phyloP scores from a whole-genome alignment of 1,284 basidiomycete species.

The Inonotus hispidus region DNA sequence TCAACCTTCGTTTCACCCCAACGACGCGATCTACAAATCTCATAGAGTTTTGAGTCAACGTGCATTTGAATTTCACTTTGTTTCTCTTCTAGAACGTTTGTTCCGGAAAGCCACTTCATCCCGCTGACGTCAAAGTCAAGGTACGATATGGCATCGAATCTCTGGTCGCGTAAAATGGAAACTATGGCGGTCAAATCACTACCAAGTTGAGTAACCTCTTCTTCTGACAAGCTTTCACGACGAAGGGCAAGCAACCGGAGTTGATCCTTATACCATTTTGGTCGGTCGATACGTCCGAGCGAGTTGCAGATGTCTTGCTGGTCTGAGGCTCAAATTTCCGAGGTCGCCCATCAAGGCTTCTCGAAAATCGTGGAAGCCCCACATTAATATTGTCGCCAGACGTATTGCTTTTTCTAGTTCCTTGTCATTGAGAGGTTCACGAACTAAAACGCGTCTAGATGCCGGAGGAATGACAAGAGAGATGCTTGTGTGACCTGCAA shows the following conservation, averaged over 20 bases:
- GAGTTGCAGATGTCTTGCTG: conserved; percentile 3
- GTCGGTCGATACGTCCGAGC: conserved; percentile 5
- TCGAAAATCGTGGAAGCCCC: conserved; percentile 1
- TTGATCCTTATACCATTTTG: conserved; percentile 1
- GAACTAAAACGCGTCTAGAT: neutral
- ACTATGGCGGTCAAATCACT: conserved; percentile 1
- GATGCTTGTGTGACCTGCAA: no score
- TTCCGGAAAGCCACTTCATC: no score
- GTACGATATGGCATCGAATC: neutral
- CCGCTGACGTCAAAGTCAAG: no score
- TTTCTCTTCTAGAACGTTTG: no score
- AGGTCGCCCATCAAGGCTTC: neutral
- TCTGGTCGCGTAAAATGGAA: neutral
- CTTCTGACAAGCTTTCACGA: neutral
- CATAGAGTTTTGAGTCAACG: no score
- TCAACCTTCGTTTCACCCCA: no score
- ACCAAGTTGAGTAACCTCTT: conserved; percentile 8
- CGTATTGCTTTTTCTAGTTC: conserved; percentile 3
- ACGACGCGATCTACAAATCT: no score
- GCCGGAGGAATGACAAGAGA: neutral
- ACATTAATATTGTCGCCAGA: conserved; percentile 14
- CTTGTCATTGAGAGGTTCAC: neutral
- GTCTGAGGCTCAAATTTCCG: neutral
- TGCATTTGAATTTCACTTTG: no score
- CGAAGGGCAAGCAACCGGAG: conserved; percentile 4